Evolutionary conservation across 73 alveolate species (phyloP).

Genomic region (Tetrahymena elliotti): DNA sequence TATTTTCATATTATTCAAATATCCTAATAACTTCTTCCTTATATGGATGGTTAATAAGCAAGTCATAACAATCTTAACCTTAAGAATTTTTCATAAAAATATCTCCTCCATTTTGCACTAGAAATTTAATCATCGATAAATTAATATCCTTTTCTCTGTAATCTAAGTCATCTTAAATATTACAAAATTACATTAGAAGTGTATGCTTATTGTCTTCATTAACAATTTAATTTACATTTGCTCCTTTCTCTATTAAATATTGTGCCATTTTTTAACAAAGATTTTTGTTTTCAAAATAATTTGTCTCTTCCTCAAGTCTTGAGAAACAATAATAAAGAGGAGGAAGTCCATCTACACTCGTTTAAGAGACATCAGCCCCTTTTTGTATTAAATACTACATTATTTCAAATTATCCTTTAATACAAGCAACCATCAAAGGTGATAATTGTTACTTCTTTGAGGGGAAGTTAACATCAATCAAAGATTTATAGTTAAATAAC

Average conservation of each 20-base stretch:
- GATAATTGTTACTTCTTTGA: neutral
- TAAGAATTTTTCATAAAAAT: neutral
- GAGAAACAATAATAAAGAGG: neutral
- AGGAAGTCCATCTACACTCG: neutral
- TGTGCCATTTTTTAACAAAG: neutral
- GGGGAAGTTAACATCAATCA: neutral
- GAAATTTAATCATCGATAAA: neutral
- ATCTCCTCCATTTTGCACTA: neutral
- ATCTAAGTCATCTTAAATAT: neutral
- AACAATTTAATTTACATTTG: neutral
- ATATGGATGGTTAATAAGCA: neutral
- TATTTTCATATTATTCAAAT: neutral
- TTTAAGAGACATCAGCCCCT: neutral
- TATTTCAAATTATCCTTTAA: neutral
- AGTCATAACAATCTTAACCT: neutral
- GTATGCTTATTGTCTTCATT: neutral
- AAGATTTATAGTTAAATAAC: neutral
- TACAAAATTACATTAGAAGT: neutral
- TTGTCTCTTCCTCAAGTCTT: neutral
- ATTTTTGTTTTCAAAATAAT: neutral
- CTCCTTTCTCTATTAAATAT: neutral
- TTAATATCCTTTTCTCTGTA: neutral
- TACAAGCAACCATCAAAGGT: neutral
- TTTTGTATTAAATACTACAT: neutral
- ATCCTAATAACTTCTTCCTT: neutral